Base-by-base conservation (phyloP, 345 rosid species). In the Dipteronia sinensis region DNA sequence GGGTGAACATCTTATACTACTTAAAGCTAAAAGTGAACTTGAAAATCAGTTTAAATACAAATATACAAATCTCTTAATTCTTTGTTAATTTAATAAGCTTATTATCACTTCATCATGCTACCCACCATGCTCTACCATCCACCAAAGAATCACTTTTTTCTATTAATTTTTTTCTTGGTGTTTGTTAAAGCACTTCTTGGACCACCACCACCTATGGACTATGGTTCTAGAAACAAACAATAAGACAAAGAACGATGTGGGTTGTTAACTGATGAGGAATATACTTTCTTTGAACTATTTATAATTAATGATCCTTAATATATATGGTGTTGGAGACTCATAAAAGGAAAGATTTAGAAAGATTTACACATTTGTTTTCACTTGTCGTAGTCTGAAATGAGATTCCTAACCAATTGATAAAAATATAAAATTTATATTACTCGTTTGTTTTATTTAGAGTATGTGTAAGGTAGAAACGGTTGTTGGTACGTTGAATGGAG, bases 41-140 rank as follows among this genome's bases (percentile, higher is more conserved):
- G 27, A 27, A 0, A 27, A 27, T 27, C 27, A 27, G 6, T 58
- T 19, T 9, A 42, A 42, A 42, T 8, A 8, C 46, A 56, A 47
- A 1, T 10, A 47, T 12, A 10, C 3, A 49, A 49, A 2, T 49
- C 53, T 49, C 17, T 49, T 49, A 49, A 58, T 58, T 58, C 6
- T 58, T 58, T 20, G 23, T 58, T 58, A 58, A 58, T 17, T 42
- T 67, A 42, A 42, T 67, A 2, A 20, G 55, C 10, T 69, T 15
- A 20, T 23, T 34, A 34, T 34, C 4, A 34, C 4, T 19, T 6
- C 29, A 6, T 69, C 51, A 67, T 69, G 67, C 66, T 59, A 15
- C 67, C 76, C 67, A 73, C 76, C 67, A 20, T 19, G 27, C 51
- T 10, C 73, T 1, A 70, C 44, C 56, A 44, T 70, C 62, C 62